Evolutionary conservation across 1,284 basidiomycete species (phyloP).

Genomic region (Moesziomyces parantarcticus): DNA sequence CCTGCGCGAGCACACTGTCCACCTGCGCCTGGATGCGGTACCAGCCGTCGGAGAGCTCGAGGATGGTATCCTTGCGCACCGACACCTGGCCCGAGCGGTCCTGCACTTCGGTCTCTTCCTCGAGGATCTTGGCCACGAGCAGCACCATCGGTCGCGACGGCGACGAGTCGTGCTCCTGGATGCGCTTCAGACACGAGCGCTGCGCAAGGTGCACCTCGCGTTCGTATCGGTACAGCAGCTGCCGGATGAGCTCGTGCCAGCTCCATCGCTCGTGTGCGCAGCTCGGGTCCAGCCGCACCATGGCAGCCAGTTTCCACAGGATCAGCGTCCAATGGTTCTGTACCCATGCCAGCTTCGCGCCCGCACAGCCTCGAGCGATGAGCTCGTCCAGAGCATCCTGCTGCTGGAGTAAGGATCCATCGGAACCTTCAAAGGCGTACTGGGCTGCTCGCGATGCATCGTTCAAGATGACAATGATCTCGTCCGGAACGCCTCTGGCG

Average conservation of each 20-base stretch:
- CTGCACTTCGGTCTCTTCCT: slow-evolving; percentile 31
- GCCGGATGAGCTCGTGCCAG: slow-evolving; percentile 74
- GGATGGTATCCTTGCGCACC: slow-evolving; percentile 48
- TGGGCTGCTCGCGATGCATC: slow-evolving; percentile 38
- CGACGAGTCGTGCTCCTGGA: slow-evolving; percentile 80
- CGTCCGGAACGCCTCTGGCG: slow-evolving; percentile 50
- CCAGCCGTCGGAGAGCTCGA: slow-evolving; percentile 97
- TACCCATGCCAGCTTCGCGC: slow-evolving; percentile 83
- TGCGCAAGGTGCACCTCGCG: slow-evolving; percentile 83
- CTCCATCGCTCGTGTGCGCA: slow-evolving; percentile 38
- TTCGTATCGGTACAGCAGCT: slow-evolving; percentile 91
- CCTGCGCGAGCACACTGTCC: slow-evolving; percentile 79
- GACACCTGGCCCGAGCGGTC: slow-evolving; percentile 12
- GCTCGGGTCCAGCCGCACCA: slow-evolving; percentile 75
- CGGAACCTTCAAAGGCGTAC: slow-evolving; percentile 48
- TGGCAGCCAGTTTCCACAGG: slow-evolving; percentile 92
- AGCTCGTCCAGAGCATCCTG: slow-evolving; percentile 45
- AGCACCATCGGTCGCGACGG: slow-evolving; percentile 82
- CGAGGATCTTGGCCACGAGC: slow-evolving; percentile 79
- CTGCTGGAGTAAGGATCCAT: slow-evolving; percentile 32
- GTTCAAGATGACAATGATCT: slow-evolving; percentile 51
- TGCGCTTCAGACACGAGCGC: slow-evolving; percentile 81
- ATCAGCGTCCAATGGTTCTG: slow-evolving; percentile 90
- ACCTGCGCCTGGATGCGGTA: slow-evolving; percentile 82
- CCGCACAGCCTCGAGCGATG: slow-evolving; percentile 47